Conservation (phyloP, 306 rosid species). For the Crataegus laevigata region DNA sequence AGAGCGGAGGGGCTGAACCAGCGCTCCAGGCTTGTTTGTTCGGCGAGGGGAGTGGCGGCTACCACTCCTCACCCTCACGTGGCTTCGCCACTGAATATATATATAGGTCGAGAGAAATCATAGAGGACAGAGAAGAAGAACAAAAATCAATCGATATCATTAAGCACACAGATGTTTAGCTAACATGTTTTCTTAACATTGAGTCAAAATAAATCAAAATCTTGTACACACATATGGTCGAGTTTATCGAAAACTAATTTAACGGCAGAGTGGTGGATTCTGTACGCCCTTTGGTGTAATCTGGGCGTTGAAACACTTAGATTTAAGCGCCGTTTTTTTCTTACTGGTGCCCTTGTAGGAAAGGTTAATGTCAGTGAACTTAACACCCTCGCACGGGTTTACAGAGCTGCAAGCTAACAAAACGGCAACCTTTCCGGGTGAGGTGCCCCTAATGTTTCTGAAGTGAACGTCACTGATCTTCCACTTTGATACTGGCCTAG, state of each 20-base stretch:
- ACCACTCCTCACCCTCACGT: no score
- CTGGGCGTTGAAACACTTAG: slow-evolving; percentile 45
- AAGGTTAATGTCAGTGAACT: slow-evolving; percentile 36
- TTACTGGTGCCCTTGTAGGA: neutral
- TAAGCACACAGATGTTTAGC: neutral
- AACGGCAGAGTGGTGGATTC: slow-evolving; percentile 38
- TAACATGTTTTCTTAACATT: neutral
- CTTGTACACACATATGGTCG: neutral
- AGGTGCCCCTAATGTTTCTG: slow-evolving; percentile 45
- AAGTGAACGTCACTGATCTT: slow-evolving; percentile 53
- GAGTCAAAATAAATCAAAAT: neutral
- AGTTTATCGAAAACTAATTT: neutral
- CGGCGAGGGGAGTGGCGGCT: no score
- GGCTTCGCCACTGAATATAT: no score
- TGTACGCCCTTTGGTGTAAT: slow-evolving; percentile 26
- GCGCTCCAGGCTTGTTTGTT: no score
- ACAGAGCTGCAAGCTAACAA: slow-evolving; percentile 40
- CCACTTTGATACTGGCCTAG: slow-evolving; percentile 33
- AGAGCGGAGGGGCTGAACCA: no score
- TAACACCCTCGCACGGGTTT: slow-evolving; percentile 43
- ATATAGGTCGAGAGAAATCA: neutral
- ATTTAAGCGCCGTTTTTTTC: neutral
- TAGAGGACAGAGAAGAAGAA: neutral
- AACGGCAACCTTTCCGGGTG: slow-evolving; percentile 34
- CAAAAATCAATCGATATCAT: neutral